Evolutionary conservation across 352 stramenopile species (phyloP).

Genomic region (Thalassiosira allenii): DNA sequence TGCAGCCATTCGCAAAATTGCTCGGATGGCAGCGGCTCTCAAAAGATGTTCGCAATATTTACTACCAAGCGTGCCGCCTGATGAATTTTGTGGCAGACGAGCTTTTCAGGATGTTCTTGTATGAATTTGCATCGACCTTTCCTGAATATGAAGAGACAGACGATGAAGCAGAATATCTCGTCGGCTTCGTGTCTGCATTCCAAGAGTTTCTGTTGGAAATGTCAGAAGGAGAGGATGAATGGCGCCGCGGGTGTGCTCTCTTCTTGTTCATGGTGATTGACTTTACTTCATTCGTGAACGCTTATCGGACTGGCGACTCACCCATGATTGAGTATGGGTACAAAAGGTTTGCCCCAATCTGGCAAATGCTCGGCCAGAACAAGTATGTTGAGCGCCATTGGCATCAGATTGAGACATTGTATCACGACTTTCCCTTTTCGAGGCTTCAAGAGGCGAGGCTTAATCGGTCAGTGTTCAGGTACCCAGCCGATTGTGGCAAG

Average conservation of each 20-base stretch:
- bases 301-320: conserved; percentile 12
- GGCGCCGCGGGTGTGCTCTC: not conserved
- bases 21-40: no score
- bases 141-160: no score
- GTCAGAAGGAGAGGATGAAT: conserved; percentile 1
- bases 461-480: conserved; percentile 7
- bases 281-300: conserved; percentile 13
- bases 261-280: conserved; percentile 20
- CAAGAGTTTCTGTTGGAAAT: not conserved
- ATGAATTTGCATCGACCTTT: no score
- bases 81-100: no score
- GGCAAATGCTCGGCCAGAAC: conserved; percentile 5
- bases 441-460: not conserved
- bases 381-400: conserved; percentile 13
- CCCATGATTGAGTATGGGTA: conserved; percentile 15
- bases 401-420: conserved; percentile 19
- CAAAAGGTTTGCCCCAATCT: conserved; percentile 13
- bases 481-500: not conserved
- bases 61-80: no score
- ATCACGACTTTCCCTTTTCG: conserved; percentile 3
- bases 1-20: not conserved
- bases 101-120: no score
- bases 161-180: not conserved
- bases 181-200: not conserved
- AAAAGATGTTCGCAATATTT: no score